These are phyloP conservation scores for Begonia fuchsioides DNA, from an alignment of 306 rosid species.

Conservation along the genomic window DNA sequence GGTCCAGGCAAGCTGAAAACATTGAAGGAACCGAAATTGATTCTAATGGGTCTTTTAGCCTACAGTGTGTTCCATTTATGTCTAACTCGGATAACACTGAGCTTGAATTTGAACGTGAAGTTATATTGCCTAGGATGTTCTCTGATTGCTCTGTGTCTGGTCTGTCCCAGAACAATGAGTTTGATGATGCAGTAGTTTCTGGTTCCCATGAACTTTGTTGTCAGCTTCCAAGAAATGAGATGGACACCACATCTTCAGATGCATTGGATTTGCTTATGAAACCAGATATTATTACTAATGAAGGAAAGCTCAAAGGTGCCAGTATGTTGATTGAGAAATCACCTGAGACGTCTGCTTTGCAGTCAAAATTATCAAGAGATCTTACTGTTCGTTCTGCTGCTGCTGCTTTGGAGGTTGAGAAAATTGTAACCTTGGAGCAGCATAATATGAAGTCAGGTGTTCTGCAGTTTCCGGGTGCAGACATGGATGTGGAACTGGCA, in stretches of 20 bases:
- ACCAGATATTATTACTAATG: conserved; percentile 18
- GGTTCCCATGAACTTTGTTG: conserved; percentile 21
- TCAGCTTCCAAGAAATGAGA: conserved; percentile 17
- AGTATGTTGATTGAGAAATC: too few species aligned
- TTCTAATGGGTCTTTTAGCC: conserved; percentile 17
- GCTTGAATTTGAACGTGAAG: conserved; percentile 22
- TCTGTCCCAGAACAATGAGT: conserved; percentile 42
- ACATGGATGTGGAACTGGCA: conserved; percentile 3
- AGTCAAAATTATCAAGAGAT: too few species aligned
- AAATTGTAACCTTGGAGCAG: too few species aligned
- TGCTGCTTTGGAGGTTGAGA: too few species aligned
- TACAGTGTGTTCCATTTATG: conserved; percentile 10
- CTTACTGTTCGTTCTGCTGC: too few species aligned
- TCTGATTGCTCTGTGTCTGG: conserved; percentile 28
- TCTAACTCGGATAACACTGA: conserved; percentile 13
- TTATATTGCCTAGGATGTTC: conserved; percentile 14
- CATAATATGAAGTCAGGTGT: too few species aligned
- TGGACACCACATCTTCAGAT: conserved; percentile 11
- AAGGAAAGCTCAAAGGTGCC: conserved; percentile 11
- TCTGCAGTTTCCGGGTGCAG: too few species aligned
- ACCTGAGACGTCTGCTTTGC: too few species aligned
- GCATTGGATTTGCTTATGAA: conserved; percentile 11
- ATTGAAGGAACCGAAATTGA: conserved; percentile 13
- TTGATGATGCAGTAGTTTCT: conserved; percentile 26
- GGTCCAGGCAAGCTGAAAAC: conserved; percentile 15